phyloP scores from a whole-genome alignment of 257 asterid genomes.

The Gentiana dahurica region DNA sequence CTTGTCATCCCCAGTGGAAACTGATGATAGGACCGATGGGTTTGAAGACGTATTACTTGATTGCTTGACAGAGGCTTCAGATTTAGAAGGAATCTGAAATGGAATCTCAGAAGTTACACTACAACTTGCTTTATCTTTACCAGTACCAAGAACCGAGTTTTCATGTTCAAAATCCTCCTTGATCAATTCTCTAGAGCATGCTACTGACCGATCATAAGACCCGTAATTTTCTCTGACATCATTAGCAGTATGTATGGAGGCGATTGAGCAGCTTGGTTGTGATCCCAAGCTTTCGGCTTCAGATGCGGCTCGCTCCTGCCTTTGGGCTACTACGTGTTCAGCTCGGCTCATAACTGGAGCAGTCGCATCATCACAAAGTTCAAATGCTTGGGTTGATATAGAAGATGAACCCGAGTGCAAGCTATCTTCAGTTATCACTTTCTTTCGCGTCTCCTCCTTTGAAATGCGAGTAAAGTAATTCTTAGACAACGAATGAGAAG shows the following conservation, averaged over 20 bases:
- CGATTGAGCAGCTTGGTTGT: constrained; percentile 35
- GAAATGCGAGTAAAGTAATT: constrained; percentile 18
- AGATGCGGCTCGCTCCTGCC: constrained; percentile 25
- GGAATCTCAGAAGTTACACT: constrained; percentile 9
- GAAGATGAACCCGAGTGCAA: constrained; percentile 73
- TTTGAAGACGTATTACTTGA: constrained; percentile 10
- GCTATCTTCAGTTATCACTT: constrained; percentile 51
- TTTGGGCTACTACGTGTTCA: constrained; percentile 20
- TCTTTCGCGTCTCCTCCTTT: constrained; percentile 29
- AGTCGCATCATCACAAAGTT: constrained; percentile 48
- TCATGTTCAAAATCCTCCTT: constrained; percentile 25
- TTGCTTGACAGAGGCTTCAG: constrained; percentile 18
- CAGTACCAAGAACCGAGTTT: constrained; percentile 10
- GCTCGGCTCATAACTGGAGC: constrained; percentile 30
- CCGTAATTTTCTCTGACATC: constrained; percentile 19
- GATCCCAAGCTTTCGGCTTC: constrained; percentile 35
- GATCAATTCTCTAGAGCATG: constrained; percentile 14
- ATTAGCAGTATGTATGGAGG: constrained; percentile 46
- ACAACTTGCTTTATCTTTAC: constrained; percentile 26
- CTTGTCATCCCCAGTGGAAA: constrained; percentile 35
- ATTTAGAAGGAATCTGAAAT: constrained; percentile 15
- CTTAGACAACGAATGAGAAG: constrained; percentile 18
- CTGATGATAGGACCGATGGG: constrained; percentile 18
- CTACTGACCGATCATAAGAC: constrained; percentile 19
- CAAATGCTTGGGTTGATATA: constrained; percentile 67